Conservation (phyloP, 441 rosid genomes). For the Gossypium aridum region DNA sequence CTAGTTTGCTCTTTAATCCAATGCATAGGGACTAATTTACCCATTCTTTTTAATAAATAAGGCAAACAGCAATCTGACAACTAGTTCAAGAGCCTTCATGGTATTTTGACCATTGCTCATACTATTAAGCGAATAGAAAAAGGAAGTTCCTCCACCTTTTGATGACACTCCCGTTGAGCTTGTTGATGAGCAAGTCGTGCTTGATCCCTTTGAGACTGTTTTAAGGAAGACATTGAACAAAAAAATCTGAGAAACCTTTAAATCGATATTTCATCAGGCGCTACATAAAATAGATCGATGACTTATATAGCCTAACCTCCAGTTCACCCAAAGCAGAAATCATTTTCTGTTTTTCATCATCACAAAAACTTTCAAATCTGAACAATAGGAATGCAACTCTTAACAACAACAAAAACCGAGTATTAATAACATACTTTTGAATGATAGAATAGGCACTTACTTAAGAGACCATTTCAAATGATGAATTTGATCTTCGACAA, state of each 20-base stretch:
- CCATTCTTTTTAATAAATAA: too few relatives aligned
- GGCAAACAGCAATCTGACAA: too few relatives aligned
- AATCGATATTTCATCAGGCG: neutral
- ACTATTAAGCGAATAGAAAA: too few relatives aligned
- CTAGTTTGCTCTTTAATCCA: too few relatives aligned
- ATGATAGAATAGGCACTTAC: conserved; percentile 34
- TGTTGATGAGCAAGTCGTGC: conserved; percentile 60
- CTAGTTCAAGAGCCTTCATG: too few relatives aligned
- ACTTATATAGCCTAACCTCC: conserved; percentile 39
- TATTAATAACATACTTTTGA: neutral
- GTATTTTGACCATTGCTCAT: too few relatives aligned
- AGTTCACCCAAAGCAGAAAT: conserved; percentile 33
- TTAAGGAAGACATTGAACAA: conserved; percentile 3
- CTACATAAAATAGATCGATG: neutral
- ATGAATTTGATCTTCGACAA: conserved; percentile 84
- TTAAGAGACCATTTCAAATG: conserved; percentile 77
- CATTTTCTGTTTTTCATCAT: conserved; percentile 40
- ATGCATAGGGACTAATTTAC: too few relatives aligned
- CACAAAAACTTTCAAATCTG: conserved; percentile 52
- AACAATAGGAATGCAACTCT: neutral
- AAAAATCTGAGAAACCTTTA: neutral
- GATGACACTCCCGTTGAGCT: conserved; percentile 71
- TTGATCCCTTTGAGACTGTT: conserved; percentile 41
- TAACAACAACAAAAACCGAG: neutral
- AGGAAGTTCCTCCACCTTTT: conserved; percentile 38